Conservation (phyloP, 495 filamentous ascomycete species). For the Hamigera avellanea region DNA sequence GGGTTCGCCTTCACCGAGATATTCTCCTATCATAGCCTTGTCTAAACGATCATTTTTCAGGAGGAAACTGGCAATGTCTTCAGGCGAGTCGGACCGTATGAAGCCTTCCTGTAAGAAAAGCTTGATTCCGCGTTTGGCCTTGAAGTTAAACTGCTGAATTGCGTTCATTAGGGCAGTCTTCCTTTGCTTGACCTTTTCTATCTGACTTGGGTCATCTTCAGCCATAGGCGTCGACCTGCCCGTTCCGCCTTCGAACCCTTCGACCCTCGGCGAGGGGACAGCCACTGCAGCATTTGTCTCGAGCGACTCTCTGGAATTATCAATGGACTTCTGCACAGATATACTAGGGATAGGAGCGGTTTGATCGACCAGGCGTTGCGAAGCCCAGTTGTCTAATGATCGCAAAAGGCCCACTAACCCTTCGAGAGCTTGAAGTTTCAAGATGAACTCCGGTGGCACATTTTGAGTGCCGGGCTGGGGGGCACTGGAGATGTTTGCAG, state of each 20-base stretch:
- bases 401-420: constrained; percentile 78
- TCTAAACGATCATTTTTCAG: constrained; percentile 64
- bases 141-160: constrained; percentile 93
- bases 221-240: constrained; percentile 60
- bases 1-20: constrained; percentile 82
- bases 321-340: constrained; percentile 53
- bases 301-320: constrained; percentile 71
- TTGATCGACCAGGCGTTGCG: constrained; percentile 58
- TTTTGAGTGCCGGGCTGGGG: constrained; percentile 37
- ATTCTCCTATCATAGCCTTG: constrained; percentile 89
- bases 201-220: constrained; percentile 81
- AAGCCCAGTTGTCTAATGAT: constrained; percentile 87
- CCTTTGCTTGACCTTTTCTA: constrained; percentile 85
- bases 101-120: constrained; percentile 72
- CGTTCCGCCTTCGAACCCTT: constrained; percentile 46
- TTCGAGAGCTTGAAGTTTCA: constrained; percentile 82
- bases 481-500: constrained; percentile 50
- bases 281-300: constrained; percentile 48
- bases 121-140: constrained; percentile 91
- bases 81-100: constrained; percentile 60
- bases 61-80: constrained; percentile 80
- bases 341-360: constrained; percentile 30
- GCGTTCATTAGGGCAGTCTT: constrained; percentile 88
- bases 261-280: constrained; percentile 37
- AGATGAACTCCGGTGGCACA: constrained; percentile 71